Percentiles rank a stretch among this genome's conserved stretches.
Conservation (phyloP, 306 rosid species). For the Trifolium pratense region DNA sequence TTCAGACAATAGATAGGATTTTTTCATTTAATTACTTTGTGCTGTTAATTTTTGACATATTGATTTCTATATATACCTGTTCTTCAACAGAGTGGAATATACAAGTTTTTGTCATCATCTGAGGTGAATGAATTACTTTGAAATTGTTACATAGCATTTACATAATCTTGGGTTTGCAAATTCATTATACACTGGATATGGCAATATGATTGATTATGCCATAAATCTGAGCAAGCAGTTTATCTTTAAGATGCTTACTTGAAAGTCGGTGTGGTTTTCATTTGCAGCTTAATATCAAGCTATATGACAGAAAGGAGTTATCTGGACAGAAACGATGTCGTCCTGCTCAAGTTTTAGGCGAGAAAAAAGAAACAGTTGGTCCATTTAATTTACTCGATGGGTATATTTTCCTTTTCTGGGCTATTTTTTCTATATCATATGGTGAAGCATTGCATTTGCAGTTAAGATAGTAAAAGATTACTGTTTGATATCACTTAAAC, state of each 20-base stretch:
- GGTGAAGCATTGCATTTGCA: background rate
- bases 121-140: conserved; percentile 57
- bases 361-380: conserved; percentile 49
- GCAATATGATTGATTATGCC: conserved; percentile 8
- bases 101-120: conserved; percentile 82
- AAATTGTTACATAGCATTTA: conserved; percentile 31
- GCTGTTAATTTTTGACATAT: conserved; percentile 18
- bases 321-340: conserved; percentile 79
- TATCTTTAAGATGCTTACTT: conserved; percentile 29
- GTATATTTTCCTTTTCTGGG: conserved; percentile 46
- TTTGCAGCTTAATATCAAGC: conserved; percentile 69
- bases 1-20: conserved; percentile 21
- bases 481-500: conserved; percentile 26
- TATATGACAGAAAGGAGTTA: conserved; percentile 71
- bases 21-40: conserved; percentile 32
- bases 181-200: conserved; percentile 24
- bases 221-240: conserved; percentile 26
- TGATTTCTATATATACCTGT: conserved; percentile 31
- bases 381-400: conserved; percentile 55
- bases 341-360: conserved; percentile 73
- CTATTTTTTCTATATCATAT: conserved; percentile 16
- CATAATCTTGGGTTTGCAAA: conserved; percentile 38
- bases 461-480: background rate
- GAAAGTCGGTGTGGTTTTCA: conserved; percentile 45
- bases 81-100: conserved; percentile 84